These are phyloP conservation scores for Candida piceae DNA, from an alignment of 805 yeast species.

Conservation along the genomic window DNA sequence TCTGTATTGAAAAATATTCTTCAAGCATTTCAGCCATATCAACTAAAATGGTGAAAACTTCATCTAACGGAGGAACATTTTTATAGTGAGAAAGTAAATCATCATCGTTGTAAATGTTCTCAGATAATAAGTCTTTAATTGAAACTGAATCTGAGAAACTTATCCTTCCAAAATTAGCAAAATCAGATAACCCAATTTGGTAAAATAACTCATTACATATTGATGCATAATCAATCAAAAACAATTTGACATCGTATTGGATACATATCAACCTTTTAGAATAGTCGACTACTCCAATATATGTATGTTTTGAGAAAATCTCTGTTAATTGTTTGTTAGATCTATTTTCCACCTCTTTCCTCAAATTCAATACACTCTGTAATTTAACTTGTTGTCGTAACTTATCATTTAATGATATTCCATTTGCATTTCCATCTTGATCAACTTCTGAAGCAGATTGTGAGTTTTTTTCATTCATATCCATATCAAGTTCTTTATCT, in stretches of 20 bases:
- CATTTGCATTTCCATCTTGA: no score
- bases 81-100: constrained; percentile 6
- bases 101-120: constrained; percentile 29
- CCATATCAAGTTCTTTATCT: no score
- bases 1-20: constrained; percentile 67
- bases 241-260: constrained; percentile 75
- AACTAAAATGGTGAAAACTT: constrained; percentile 7
- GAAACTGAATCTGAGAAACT: constrained; percentile 31
- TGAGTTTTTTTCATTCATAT: no score
- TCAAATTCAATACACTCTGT: constrained; percentile 53
- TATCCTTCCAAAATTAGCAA: constrained; percentile 73
- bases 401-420: no score
- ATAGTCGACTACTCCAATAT: constrained; percentile 79
- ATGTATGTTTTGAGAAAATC: constrained; percentile 63
- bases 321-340: constrained; percentile 55
- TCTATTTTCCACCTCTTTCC: constrained; percentile 41
- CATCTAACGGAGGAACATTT: constrained; percentile 11
- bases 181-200: constrained; percentile 72
- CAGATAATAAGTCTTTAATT: constrained; percentile 32
- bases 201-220: constrained; percentile 67
- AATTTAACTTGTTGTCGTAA: constrained; percentile 42
- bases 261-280: constrained; percentile 68
- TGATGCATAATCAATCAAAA: constrained; percentile 75
- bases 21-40: constrained; percentile 70
- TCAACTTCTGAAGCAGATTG: no score